phyloP scores from a whole-genome alignment of 163 green algal species.

The Scenedesmus sp. region DNA sequence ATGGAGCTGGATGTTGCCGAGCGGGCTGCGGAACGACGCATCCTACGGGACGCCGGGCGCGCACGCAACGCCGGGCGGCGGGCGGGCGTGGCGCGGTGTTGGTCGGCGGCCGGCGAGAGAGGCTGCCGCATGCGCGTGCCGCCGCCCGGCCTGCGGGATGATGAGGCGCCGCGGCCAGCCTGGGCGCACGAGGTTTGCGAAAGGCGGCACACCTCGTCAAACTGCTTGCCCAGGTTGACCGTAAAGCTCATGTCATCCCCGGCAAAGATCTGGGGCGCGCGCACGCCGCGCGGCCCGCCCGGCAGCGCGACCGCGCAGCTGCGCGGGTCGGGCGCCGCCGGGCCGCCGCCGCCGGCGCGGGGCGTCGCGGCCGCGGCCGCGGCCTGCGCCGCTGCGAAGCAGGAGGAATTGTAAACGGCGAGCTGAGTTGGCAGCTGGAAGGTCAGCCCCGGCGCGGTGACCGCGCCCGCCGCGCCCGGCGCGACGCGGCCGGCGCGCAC shows the following conservation, averaged over 20 bases:
- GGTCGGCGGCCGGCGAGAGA: too few species aligned
- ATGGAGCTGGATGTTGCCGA: not conserved
- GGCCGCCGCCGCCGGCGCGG: not conserved
- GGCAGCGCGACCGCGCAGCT: not conserved
- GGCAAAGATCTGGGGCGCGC: not conserved
- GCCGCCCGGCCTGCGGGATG: too few species aligned
- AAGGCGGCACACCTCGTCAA: not conserved
- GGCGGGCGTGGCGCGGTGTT: too few species aligned
- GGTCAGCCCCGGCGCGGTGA: not conserved
- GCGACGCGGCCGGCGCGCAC: not conserved
- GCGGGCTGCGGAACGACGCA: not conserved
- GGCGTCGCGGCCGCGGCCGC: not conserved
- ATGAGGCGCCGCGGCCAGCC: too few species aligned
- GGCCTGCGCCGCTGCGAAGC: too few species aligned
- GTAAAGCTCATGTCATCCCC: conserved; percentile 13
- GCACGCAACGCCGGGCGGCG: too few species aligned
- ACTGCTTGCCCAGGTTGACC: not conserved
- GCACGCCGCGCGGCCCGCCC: not conserved
- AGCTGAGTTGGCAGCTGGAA: not conserved
- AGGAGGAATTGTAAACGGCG: not conserved
- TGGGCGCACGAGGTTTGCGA: too few species aligned
- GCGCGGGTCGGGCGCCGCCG: not conserved
- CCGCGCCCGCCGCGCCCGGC: not conserved
- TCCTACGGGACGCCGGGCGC: too few species aligned
- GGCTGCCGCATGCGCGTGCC: too few species aligned